phyloP scores from a whole-genome alignment of 371 early-diverging fungal genomes.

The Mycotypha africana region DNA sequence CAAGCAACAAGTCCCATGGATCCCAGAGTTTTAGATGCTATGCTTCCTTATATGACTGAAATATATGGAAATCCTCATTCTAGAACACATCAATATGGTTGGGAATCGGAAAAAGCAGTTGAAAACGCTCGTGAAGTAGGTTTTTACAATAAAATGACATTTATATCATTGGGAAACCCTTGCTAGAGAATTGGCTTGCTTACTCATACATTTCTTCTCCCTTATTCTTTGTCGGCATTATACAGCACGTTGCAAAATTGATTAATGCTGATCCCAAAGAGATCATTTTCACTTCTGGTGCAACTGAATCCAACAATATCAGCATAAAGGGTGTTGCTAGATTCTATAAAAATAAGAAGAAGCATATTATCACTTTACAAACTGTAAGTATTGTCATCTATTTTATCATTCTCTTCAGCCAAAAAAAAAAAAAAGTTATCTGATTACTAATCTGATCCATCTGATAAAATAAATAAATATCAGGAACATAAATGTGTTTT shows the following conservation, averaged over 20 bases:
- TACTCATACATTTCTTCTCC: slow-evolving; percentile 9
- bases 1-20: slow-evolving; percentile 99
- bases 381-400: slow-evolving; percentile 64
- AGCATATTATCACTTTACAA: slow-evolving; percentile 98
- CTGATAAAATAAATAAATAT: too few species aligned
- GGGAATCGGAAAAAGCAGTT: slow-evolving; percentile 97
- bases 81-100: slow-evolving; percentile 97
- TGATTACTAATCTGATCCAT: too few species aligned
- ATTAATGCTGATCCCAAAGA: slow-evolving; percentile 98
- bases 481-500: slow-evolving; percentile 99
- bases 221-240: too few species aligned
- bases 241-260: slow-evolving; percentile 89
- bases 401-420: background rate
- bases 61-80: slow-evolving; percentile 99
- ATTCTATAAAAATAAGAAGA: slow-evolving; percentile 93
- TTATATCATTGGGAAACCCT: background rate
- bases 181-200: background rate
- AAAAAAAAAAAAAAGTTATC: background rate
- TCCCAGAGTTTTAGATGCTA: slow-evolving; percentile 96
- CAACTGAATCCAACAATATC: slow-evolving; percentile 99
- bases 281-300: slow-evolving; percentile 98
- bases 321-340: slow-evolving; percentile 96
- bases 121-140: slow-evolving; percentile 85
- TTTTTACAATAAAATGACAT: background rate
- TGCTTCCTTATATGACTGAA: slow-evolving; percentile 96